phyloP scores from a whole-genome alignment of 345 rosid genomes.

The Euphorbia pulcherrima region DNA sequence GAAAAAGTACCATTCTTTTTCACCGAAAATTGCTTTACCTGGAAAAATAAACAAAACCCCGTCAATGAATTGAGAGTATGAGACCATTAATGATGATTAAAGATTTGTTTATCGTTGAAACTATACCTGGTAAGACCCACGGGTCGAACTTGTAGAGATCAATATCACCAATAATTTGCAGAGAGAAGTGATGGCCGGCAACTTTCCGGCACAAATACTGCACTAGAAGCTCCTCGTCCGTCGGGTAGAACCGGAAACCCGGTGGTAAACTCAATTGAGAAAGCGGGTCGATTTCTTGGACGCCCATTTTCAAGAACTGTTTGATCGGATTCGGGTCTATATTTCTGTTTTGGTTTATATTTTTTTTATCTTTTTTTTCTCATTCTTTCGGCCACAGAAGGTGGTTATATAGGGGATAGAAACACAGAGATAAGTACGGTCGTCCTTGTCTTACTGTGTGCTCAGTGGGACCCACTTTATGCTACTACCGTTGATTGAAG shows the following conservation, averaged over 20 bases:
- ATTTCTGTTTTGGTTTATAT: background rate
- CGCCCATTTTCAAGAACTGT: slow-evolving; percentile 45
- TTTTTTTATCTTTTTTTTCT: background rate
- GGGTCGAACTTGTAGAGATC: slow-evolving; percentile 93
- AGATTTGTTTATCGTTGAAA: background rate
- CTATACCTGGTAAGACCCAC: slow-evolving; percentile 74
- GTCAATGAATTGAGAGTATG: background rate
- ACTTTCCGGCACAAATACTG: slow-evolving; percentile 81
- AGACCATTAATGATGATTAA: background rate
- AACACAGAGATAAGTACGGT: slow-evolving; percentile 59
- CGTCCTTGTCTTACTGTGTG: slow-evolving; percentile 47
- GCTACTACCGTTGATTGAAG: slow-evolving; percentile 20
- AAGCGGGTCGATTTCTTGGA: slow-evolving; percentile 61
- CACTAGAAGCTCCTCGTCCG: slow-evolving; percentile 90
- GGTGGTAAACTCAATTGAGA: slow-evolving; percentile 86
- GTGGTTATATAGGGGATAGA: slow-evolving; percentile 31
- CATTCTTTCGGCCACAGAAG: background rate
- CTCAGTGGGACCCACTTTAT: slow-evolving; percentile 25
- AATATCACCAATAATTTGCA: slow-evolving; percentile 72
- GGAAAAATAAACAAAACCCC: slow-evolving; percentile 7
- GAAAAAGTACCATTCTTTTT: slow-evolving; percentile 94
- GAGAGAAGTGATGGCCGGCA: slow-evolving; percentile 67
- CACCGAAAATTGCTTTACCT: slow-evolving; percentile 91
- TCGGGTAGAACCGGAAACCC: slow-evolving; percentile 92
- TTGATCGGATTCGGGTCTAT: background rate